A percentile compares a stretch with the other conserved stretches of the same genome.
Evolutionary conservation across 306 rosid species (phyloP).

Genomic region (Vigna angularis): DNA sequence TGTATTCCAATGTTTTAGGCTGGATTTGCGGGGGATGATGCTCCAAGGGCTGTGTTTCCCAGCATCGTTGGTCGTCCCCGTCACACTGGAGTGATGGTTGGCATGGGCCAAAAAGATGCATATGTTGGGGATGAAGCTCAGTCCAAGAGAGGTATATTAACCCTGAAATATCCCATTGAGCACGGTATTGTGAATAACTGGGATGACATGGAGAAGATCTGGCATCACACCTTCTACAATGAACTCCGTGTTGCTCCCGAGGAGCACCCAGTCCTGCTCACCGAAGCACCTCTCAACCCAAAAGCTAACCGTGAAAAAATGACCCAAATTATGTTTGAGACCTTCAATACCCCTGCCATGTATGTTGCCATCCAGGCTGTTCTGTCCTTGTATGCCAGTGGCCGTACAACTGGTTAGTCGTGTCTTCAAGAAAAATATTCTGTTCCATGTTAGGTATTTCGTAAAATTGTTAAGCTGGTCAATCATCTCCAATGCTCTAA

Average conservation of each 20-base stretch:
- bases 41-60: constrained; percentile 94
- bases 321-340: constrained; percentile 95
- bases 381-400: constrained; percentile 87
- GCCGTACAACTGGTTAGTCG: constrained; percentile 88
- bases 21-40: constrained; percentile 97
- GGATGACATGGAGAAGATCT: constrained; percentile 97
- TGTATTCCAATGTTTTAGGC: constrained; percentile 58
- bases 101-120: constrained; percentile 96
- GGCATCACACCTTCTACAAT: constrained; percentile 94
- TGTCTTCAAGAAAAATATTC: constrained; percentile 9
- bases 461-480: neutral
- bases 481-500: neutral
- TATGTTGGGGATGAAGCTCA: constrained; percentile 96
- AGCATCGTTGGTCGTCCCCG: constrained; percentile 95
- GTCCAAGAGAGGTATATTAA: constrained; percentile 85
- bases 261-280: constrained; percentile 88
- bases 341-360: constrained; percentile 92
- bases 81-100: constrained; percentile 95
- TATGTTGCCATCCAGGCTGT: constrained; percentile 94
- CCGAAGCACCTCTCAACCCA: constrained; percentile 94
- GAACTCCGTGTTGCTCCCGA: constrained; percentile 92
- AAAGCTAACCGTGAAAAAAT: constrained; percentile 94
- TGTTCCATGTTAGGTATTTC: neutral
- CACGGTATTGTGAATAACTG: constrained; percentile 93
- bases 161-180: constrained; percentile 87